Evolutionary conservation across 148 eudicot genomes (phyloP).

Genomic region (Dysphania ambrosioides): DNA sequence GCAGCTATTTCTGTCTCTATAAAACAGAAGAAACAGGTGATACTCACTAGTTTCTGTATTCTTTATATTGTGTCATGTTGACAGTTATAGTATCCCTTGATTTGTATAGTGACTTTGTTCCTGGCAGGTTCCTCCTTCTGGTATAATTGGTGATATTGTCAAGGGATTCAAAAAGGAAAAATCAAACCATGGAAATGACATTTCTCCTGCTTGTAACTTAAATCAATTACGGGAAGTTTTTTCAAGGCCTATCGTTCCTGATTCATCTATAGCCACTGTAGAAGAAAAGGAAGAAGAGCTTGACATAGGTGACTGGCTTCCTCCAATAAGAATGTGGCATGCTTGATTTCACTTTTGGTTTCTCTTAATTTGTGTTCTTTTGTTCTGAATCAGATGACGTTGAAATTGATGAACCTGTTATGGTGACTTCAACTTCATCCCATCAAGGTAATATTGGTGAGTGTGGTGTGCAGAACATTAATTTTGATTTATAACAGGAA

Average conservation of each 20-base stretch:
- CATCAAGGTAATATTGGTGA: slow-evolving; percentile 28
- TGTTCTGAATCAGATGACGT: slow-evolving; percentile 57
- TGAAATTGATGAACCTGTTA: slow-evolving; percentile 63
- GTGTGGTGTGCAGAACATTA: background rate
- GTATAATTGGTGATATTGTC: slow-evolving; percentile 55
- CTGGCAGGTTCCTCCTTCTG: slow-evolving; percentile 46
- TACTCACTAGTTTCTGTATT: slow-evolving; percentile 4
- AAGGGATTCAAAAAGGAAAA: slow-evolving; percentile 59
- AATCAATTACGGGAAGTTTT: slow-evolving; percentile 50
- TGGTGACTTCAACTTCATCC: slow-evolving; percentile 48
- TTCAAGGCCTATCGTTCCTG: slow-evolving; percentile 39
- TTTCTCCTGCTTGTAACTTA: slow-evolving; percentile 33
- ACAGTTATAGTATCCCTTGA: background rate
- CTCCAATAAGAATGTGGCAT: background rate
- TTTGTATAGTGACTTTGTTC: slow-evolving; percentile 17
- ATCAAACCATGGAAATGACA: slow-evolving; percentile 25
- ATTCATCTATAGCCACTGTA: slow-evolving; percentile 27
- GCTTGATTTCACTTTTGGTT: slow-evolving; percentile 8
- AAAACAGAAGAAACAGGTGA: slow-evolving; percentile 62
- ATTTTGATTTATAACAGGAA: background rate
- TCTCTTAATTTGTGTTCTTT: background rate
- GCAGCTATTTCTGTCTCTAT: slow-evolving; percentile 49
- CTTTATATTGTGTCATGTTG: background rate
- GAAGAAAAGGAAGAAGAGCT: slow-evolving; percentile 43
- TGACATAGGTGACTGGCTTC: slow-evolving; percentile 52